phyloP scores from a whole-genome alignment of 345 rosid species.

The Bruguiera parviflora region DNA sequence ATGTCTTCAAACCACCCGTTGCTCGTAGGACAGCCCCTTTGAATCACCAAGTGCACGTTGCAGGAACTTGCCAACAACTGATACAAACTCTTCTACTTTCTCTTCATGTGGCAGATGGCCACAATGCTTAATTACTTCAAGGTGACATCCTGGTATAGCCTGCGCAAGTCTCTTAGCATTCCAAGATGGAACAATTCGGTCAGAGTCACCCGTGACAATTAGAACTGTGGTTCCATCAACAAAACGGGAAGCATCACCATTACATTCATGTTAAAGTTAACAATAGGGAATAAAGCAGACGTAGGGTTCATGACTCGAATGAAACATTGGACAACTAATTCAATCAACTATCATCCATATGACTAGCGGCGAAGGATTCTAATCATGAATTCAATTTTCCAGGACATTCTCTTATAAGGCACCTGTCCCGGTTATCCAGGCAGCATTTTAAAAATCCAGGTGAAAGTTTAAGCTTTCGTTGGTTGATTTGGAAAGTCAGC shows the following conservation, averaged over 20 bases:
- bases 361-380: neutral
- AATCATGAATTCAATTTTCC: neutral
- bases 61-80: constrained; percentile 61
- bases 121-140: constrained; percentile 67
- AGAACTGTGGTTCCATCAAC: constrained; percentile 39
- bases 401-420: neutral
- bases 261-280: neutral
- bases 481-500: too few species aligned
- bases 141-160: constrained; percentile 67
- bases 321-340: neutral
- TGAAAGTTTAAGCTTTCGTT: too few species aligned
- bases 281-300: neutral
- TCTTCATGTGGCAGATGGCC: constrained; percentile 95
- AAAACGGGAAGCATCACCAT: constrained; percentile 15
- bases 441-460: neutral
- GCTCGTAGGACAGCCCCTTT: constrained; percentile 18
- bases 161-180: constrained; percentile 65
- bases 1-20: neutral
- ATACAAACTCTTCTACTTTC: constrained; percentile 74
- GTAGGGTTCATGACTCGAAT: neutral
- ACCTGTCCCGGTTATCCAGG: neutral
- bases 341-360: neutral
- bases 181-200: constrained; percentile 87
- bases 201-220: constrained; percentile 75
- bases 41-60: constrained; percentile 43